phyloP scores from a whole-genome alignment of 2,329 filamentous ascomycete genomes.

The Aspergillus novofumigatus region DNA sequence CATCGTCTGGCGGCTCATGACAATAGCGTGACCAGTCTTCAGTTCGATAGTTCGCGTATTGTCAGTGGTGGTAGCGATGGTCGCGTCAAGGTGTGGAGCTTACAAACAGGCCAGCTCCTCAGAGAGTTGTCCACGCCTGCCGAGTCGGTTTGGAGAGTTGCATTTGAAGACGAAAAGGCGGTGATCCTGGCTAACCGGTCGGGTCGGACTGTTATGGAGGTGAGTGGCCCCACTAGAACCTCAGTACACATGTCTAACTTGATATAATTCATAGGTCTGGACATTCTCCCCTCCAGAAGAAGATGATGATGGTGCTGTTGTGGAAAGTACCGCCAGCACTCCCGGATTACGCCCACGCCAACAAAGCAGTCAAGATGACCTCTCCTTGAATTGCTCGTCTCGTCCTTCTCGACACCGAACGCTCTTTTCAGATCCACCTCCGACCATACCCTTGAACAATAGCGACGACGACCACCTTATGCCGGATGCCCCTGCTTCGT shows the following conservation, averaged over 20 bases:
- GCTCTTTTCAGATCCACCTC: conserved; percentile 31
- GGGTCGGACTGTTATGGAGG: conserved; percentile 94
- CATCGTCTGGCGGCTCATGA: conserved; percentile 94
- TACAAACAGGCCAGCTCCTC: conserved; percentile 85
- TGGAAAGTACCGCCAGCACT: conserved; percentile 33
- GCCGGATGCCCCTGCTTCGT: conserved; percentile 28
- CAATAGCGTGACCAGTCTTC: conserved; percentile 94
- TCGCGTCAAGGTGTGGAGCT: conserved; percentile 97
- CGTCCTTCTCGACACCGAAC: conserved; percentile 16
- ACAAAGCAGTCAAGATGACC: conserved; percentile 14
- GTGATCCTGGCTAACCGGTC: conserved; percentile 87
- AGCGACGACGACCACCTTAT: conserved; percentile 31
- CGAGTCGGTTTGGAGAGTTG: conserved; percentile 95
- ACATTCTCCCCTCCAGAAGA: conserved; percentile 69
- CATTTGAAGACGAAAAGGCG: conserved; percentile 97
- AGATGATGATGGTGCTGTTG: conserved; percentile 19
- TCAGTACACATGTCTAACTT: conserved; percentile 5
- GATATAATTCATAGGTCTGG: conserved; percentile 66
- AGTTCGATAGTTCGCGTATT: conserved; percentile 93
- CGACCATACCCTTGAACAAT: conserved; percentile 20
- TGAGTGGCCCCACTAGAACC: conserved; percentile 39
- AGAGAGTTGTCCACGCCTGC: conserved; percentile 87
- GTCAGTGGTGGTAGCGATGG: conserved; percentile 96
- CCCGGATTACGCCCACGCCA: conserved; percentile 22
- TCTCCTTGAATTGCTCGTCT: neutral